Evolutionary conservation across 1,284 basidiomycete genomes (phyloP).

Genomic region (Rhodotorula sp.): DNA sequence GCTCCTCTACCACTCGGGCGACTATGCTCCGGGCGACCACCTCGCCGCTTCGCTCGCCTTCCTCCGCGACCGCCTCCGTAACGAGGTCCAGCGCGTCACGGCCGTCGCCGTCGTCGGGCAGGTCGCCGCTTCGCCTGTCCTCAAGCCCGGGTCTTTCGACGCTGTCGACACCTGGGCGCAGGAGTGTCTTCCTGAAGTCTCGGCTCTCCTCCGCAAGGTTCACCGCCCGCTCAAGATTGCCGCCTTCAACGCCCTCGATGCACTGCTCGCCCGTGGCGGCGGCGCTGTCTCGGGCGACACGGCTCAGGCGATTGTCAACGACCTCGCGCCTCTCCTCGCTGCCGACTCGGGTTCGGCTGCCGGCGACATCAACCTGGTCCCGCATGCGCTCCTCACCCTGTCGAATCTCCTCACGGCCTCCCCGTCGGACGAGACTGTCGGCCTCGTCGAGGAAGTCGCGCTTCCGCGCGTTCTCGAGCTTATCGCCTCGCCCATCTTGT

Average conservation of each 20-base stretch:
- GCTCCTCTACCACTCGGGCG: conserved; percentile 80
- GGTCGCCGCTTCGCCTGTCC: conserved; percentile 52
- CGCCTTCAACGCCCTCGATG: conserved; percentile 74
- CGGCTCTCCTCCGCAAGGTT: conserved; percentile 73
- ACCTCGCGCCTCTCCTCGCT: conserved; percentile 71
- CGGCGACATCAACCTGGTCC: conserved; percentile 73
- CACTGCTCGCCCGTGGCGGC: conserved; percentile 66
- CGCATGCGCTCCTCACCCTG: conserved; percentile 69
- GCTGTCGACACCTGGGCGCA: conserved; percentile 71
- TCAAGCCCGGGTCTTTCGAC: conserved; percentile 43
- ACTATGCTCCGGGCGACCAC: conserved; percentile 52
- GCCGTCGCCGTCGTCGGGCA: conserved; percentile 47
- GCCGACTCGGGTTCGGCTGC: not conserved
- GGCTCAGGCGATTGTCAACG: conserved; percentile 63
- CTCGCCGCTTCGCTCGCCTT: conserved; percentile 58
- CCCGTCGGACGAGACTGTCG: conserved; percentile 47
- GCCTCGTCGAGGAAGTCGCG: conserved; percentile 52
- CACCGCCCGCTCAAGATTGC: conserved; percentile 76
- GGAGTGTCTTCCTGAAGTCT: conserved; percentile 69
- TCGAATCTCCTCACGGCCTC: conserved; percentile 70
- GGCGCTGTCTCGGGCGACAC: conserved; percentile 57
- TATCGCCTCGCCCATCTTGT: conserved; percentile 70
- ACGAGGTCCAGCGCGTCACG: conserved; percentile 55
- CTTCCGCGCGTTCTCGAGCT: conserved; percentile 50
- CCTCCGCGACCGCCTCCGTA: conserved; percentile 70